Evolutionary conservation across 163 green algal species (phyloP).

Genomic region (Chlamydomonas reinhardtii): DNA sequence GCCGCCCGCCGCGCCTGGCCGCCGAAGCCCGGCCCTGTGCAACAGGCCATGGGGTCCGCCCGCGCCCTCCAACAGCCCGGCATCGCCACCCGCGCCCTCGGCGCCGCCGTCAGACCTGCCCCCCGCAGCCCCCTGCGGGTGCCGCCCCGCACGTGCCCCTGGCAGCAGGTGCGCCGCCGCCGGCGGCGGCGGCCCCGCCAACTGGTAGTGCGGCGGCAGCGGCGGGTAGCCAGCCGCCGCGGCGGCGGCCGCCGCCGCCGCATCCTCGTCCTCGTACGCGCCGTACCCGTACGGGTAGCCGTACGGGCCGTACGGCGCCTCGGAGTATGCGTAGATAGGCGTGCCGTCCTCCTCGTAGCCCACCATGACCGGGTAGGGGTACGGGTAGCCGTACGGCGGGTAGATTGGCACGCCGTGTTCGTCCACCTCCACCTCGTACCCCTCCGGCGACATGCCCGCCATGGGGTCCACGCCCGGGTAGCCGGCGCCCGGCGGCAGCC

Average conservation of each 20-base stretch:
- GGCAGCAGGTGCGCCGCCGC: slow-evolving; percentile 10
- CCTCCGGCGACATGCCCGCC: neutral
- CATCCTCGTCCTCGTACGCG: neutral
- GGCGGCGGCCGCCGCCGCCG: no score
- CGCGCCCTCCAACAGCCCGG: no score
- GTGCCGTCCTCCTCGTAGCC: slow-evolving; percentile 46
- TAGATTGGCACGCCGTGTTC: slow-evolving; percentile 44
- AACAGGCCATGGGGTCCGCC: no score
- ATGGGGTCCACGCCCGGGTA: slow-evolving; percentile 5
- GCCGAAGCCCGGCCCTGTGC: no score
- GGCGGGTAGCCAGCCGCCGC: no score
- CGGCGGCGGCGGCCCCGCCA: neutral
- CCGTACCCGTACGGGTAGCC: neutral
- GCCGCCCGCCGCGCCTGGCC: no score
- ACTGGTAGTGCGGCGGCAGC: neutral
- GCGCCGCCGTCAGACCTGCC: no score
- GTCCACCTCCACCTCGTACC: slow-evolving; percentile 36
- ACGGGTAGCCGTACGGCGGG: slow-evolving; percentile 23
- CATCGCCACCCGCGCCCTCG: no score
- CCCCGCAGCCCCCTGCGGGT: neutral
- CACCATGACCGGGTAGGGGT: neutral
- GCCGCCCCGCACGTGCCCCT: neutral
- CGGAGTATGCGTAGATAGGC: slow-evolving; percentile 18
- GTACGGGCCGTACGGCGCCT: neutral
- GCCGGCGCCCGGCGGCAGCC: neutral